Base-by-base conservation (phyloP, 768 basidiomycete genomes). In the Tulasnella calospora region DNA sequence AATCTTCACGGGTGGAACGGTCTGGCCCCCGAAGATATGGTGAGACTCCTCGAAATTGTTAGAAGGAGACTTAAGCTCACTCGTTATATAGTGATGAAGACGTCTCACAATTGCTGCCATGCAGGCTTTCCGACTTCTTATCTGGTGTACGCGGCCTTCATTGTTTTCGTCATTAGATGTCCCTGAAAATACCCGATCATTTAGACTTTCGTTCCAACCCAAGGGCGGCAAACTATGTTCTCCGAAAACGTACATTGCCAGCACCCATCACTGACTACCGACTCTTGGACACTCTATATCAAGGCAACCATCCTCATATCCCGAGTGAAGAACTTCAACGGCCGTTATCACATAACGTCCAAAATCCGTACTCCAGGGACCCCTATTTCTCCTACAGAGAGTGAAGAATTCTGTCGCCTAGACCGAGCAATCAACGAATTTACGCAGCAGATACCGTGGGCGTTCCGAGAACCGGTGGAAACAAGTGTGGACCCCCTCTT, bases 231-330 rank as follows among this genome's bases (percentile, higher is more conserved):
- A 82, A 91, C 91, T 89, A 89, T 91, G 0, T 89, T 91, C 79
- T 87, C 87, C 12, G 86, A 85, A 78, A 87, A 91, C 80, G 83
- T 92, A 30, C 86, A 93, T 27, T 85, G 89, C 4, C 82, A 84
- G 3, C 91, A 94, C 82, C 89, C 89, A 17, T 88, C 88, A 40
- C 85, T 87, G 19, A 88, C 90, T 80, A 89, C 89, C 0, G 93
- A 93, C 83, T 89, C 92, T 0, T 93, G 93, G 81, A 88, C 88
- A 12, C 81, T 94, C 19, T 92, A 91, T 80, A 86, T 92, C 83
- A 93, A 94, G 83, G 87, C 89, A 15, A 86, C 88, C 13, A 89
- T 92, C 76, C 81, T 94, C 72, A 86, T 94, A 46, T 92, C 87
- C 44, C 84, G 83, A 23, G 73, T 80, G 23, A 51, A 46, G 38